phyloP scores from a whole-genome alignment of 352 stramenopile genomes.

The Globisporangium takayamanum region DNA sequence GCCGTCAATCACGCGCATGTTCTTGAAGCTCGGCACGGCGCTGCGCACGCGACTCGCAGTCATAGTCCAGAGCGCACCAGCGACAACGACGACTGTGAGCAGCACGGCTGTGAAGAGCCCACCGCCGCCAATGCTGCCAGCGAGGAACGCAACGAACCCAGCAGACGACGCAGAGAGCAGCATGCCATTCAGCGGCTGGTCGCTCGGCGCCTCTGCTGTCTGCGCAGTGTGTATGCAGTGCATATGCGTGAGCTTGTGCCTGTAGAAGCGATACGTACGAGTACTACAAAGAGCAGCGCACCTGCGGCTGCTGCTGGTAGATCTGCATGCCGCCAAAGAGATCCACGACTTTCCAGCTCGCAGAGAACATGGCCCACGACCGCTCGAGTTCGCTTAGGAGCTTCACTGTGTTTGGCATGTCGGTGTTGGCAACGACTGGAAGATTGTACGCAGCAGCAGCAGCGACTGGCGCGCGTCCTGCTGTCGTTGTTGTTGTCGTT shows the following conservation, averaged over 20 bases:
- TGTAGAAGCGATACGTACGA: constrained; percentile 1
- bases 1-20: constrained; percentile 52
- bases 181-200: constrained; percentile 50
- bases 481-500: too few relatives aligned
- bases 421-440: constrained; percentile 1
- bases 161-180: constrained; percentile 49
- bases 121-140: constrained; percentile 56
- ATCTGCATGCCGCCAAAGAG: constrained; percentile 64
- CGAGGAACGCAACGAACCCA: constrained; percentile 53
- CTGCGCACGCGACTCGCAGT: constrained; percentile 29
- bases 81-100: constrained; percentile 38
- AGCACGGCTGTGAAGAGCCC: constrained; percentile 41
- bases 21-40: constrained; percentile 63
- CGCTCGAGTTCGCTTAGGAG: constrained; percentile 64
- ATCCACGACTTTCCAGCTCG: constrained; percentile 58
- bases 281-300: not conserved
- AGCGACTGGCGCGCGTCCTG: not conserved
- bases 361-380: constrained; percentile 68
- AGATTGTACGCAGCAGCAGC: not conserved
- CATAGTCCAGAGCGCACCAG: constrained; percentile 48
- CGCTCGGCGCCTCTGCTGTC: constrained; percentile 6
- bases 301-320: constrained; percentile 41
- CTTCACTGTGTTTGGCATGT: constrained; percentile 51
- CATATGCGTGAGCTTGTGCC: too few relatives aligned
- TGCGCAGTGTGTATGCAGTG: not conserved